These are phyloP conservation scores for Russula lepida DNA, from an alignment of 768 basidiomycete species.

Conservation along the genomic window DNA sequence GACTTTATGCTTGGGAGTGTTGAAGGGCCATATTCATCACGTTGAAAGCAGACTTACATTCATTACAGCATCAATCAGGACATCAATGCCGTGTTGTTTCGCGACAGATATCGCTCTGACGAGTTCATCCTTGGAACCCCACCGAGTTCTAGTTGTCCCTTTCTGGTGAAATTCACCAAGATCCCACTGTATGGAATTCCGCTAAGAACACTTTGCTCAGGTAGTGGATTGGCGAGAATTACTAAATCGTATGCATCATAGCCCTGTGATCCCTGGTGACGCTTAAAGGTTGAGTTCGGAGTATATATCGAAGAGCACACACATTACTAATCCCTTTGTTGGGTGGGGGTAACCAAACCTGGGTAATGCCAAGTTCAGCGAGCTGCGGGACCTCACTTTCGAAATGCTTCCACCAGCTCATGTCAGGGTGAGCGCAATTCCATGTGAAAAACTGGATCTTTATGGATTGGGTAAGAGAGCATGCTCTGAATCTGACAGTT, in stretches of 20 bases:
- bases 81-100: constrained; percentile 56
- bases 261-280: constrained; percentile 53
- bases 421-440: constrained; percentile 46
- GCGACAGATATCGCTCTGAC: constrained; percentile 62
- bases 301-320: background rate
- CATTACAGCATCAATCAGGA: constrained; percentile 81
- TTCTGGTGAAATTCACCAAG: constrained; percentile 79
- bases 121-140: constrained; percentile 82
- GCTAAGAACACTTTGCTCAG: background rate
- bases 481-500: background rate
- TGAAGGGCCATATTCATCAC: background rate
- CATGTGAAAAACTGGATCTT: constrained; percentile 84
- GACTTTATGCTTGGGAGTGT: constrained; percentile 55
- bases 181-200: constrained; percentile 57
- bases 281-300: background rate
- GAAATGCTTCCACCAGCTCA: constrained; percentile 80
- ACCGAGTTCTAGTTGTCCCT: constrained; percentile 62
- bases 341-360: constrained; percentile 78
- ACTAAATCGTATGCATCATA: constrained; percentile 87
- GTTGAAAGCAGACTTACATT: constrained; percentile 46
- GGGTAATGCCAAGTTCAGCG: constrained; percentile 63
- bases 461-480: background rate
- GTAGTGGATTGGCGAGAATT: constrained; percentile 20
- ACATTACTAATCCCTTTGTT: constrained; percentile 68
- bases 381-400: constrained; percentile 56